Evolutionary conservation across 2,329 filamentous ascomycete genomes (phyloP).

Genomic region (Cytospora mali): DNA sequence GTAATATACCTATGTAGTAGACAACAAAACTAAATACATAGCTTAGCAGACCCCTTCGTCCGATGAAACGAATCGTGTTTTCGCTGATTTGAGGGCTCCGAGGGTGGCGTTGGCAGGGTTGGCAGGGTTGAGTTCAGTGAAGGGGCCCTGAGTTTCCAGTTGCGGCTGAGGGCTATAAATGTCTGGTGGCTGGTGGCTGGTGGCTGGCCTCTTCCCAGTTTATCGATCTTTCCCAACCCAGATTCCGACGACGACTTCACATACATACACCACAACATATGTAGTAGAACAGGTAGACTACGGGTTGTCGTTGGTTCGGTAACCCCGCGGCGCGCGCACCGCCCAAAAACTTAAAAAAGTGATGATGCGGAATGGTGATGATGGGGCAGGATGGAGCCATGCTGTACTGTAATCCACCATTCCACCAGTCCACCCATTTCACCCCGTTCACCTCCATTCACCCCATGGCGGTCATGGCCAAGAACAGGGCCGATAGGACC

Average conservation of each 20-base stretch:
- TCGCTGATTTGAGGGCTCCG: not conserved
- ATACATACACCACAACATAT: not conserved
- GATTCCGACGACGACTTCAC: not conserved
- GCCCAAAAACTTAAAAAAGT: not conserved
- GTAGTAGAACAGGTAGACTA: not conserved
- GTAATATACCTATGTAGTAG: too few relatives aligned
- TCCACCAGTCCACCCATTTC: not conserved
- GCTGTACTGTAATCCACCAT: not conserved
- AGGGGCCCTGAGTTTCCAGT: too few relatives aligned
- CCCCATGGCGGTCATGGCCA: slow-evolving; percentile 7
- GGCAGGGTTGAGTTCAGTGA: too few relatives aligned
- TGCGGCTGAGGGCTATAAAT: not conserved
- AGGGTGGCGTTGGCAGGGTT: not conserved
- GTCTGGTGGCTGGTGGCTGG: not conserved
- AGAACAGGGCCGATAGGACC: slow-evolving; percentile 19
- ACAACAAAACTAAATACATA: too few relatives aligned
- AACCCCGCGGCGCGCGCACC: not conserved
- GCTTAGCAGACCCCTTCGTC: not conserved
- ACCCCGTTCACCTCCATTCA: too few relatives aligned
- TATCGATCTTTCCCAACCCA: not conserved
- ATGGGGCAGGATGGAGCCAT: not conserved
- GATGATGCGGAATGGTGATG: not conserved
- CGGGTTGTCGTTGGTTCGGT: not conserved
- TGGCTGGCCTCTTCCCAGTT: not conserved
- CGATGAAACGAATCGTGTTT: not conserved